Conservation (phyloP, 1,139 yeast genomes). For the Pichia sp. region DNA sequence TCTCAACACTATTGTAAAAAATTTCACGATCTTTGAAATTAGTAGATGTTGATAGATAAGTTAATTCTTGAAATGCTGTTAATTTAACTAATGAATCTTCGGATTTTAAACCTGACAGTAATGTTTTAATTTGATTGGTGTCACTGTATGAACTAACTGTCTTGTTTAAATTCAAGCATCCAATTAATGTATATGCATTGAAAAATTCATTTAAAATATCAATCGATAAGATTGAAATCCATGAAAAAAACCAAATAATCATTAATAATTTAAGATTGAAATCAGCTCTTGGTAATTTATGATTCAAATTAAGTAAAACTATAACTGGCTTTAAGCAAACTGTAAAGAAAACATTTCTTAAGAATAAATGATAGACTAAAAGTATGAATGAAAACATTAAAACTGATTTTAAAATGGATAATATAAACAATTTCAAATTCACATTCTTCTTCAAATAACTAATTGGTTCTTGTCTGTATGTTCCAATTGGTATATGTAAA, state of each 20-base stretch:
- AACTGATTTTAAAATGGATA: slow-evolving; percentile 23
- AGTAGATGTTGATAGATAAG: slow-evolving; percentile 47
- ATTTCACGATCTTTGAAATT: slow-evolving; percentile 45
- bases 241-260: slow-evolving; percentile 35
- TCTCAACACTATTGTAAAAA: slow-evolving; percentile 41
- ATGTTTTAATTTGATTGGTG: slow-evolving; percentile 68
- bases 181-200: slow-evolving; percentile 69
- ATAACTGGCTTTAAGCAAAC: slow-evolving; percentile 15
- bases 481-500: slow-evolving; percentile 45
- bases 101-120: slow-evolving; percentile 63
- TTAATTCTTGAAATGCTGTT: slow-evolving; percentile 72
- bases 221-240: slow-evolving; percentile 39
- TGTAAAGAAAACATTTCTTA: slow-evolving; percentile 26
- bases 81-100: slow-evolving; percentile 51
- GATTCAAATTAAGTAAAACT: slow-evolving; percentile 28
- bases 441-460: slow-evolving; percentile 17
- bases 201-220: slow-evolving; percentile 58
- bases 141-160: slow-evolving; percentile 62
- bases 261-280: slow-evolving; percentile 36
- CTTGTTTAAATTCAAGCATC: slow-evolving; percentile 71
- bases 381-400: slow-evolving; percentile 38
- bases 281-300: slow-evolving; percentile 33
- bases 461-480: slow-evolving; percentile 38
- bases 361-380: slow-evolving; percentile 42
- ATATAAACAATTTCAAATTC: slow-evolving; percentile 10